Evolutionary conservation across 2,329 filamentous ascomycete species (phyloP).

Genomic region (Ceratocystiopsis brevicomis): DNA sequence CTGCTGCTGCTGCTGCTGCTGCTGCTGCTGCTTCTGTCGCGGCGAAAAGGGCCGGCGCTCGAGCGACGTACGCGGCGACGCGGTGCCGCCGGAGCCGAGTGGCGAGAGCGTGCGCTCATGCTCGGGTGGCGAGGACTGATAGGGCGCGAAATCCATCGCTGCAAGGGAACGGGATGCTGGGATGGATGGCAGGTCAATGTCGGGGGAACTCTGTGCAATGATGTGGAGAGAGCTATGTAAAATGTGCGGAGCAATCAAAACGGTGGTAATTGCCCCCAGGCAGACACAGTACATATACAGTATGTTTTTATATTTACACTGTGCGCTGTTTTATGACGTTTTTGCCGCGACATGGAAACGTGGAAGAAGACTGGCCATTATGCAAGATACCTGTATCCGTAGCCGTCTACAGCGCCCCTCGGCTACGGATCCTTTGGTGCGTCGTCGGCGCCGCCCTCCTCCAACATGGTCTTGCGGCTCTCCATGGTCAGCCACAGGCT

Average conservation of each 20-base stretch:
- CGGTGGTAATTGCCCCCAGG: not conserved
- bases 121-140: slow-evolving; percentile 84
- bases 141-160: slow-evolving; percentile 85
- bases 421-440: slow-evolving; percentile 10
- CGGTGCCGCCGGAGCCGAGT: slow-evolving; percentile 23
- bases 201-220: too few species aligned
- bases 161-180: too few species aligned
- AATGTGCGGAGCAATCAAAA: too few species aligned
- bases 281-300: not conserved
- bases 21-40: slow-evolving; percentile 20
- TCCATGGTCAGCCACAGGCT: slow-evolving; percentile 80
- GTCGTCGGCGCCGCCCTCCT: slow-evolving; percentile 36
- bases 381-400: too few species aligned
- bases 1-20: slow-evolving; percentile 14
- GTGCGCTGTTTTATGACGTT: not conserved
- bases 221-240: too few species aligned
- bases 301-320: not conserved
- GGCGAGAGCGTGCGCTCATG: slow-evolving; percentile 64
- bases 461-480: slow-evolving; percentile 59
- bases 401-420: too few species aligned
- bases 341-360: slow-evolving; percentile 5
- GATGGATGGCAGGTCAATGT: too few species aligned
- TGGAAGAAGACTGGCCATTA: too few species aligned
- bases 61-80: slow-evolving; percentile 39
- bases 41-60: slow-evolving; percentile 36